A percentile compares a stretch with the other conserved stretches of the same genome.
Evolutionary conservation across 148 eudicot species (phyloP).

Genomic region (Rhododendron kiyosumense): DNA sequence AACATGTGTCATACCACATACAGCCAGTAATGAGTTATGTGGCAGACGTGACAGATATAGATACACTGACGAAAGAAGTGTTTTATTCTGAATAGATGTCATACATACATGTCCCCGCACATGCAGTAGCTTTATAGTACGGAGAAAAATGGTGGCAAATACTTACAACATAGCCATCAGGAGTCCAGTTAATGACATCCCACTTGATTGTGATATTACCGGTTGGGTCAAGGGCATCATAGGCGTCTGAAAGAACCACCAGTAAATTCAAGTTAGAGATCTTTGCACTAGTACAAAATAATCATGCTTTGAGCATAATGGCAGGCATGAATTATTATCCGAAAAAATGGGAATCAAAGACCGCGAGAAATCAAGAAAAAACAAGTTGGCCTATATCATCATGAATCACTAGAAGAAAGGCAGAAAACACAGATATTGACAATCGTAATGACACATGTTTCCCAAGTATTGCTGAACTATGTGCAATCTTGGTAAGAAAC

Average conservation of each 20-base stretch:
- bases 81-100: background rate
- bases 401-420: background rate
- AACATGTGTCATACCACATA: background rate
- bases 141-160: slow-evolving; percentile 4
- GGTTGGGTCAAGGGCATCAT: slow-evolving; percentile 71
- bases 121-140: background rate
- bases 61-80: background rate
- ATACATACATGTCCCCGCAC: background rate
- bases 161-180: slow-evolving; percentile 87
- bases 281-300: background rate
- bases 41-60: background rate
- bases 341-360: background rate
- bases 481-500: background rate
- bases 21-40: background rate
- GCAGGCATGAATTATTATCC: background rate
- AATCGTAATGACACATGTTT: background rate
- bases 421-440: background rate
- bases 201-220: slow-evolving; percentile 91
- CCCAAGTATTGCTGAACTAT: background rate
- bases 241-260: slow-evolving; percentile 47
- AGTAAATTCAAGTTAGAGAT: background rate
- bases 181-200: slow-evolving; percentile 77
- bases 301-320: background rate
- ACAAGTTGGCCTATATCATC: background rate
- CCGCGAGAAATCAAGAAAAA: background rate